Evolutionary conservation across 192 early-diverging fungal species (phyloP).

Genomic region (Backusella psychrophila): DNA sequence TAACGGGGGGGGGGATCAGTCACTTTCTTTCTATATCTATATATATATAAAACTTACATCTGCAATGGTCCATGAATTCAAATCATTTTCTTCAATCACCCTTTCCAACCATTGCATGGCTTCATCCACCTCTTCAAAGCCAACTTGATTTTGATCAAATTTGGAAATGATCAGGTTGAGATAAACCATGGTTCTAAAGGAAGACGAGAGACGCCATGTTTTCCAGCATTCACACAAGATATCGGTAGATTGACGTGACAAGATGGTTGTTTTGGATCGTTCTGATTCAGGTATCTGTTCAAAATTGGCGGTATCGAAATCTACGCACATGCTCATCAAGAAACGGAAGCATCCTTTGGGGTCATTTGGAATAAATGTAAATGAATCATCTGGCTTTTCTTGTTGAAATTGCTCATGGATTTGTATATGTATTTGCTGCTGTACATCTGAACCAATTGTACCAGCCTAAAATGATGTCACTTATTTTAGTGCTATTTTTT

Average conservation of each 20-base stretch:
- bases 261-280: constrained; percentile 29
- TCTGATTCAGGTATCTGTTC: constrained; percentile 33
- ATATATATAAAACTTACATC: constrained; percentile 39
- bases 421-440: not conserved
- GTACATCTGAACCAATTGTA: not conserved
- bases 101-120: constrained; percentile 37
- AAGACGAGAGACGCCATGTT: constrained; percentile 59
- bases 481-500: not conserved
- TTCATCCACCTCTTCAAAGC: constrained; percentile 40
- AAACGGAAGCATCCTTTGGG: constrained; percentile 57
- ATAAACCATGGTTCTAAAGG: constrained; percentile 46
- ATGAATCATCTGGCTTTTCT: constrained; percentile 7
- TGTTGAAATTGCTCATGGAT: not conserved
- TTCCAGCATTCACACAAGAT: constrained; percentile 65
- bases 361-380: constrained; percentile 55
- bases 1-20: no score
- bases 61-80: constrained; percentile 52
- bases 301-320: constrained; percentile 44
- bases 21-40: no score
- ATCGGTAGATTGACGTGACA: constrained; percentile 51
- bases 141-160: constrained; percentile 40
- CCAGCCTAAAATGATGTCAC: not conserved
- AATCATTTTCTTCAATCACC: constrained; percentile 44
- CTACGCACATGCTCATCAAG: constrained; percentile 60
- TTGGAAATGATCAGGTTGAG: constrained; percentile 46